Base-by-base conservation (phyloP, 345 rosid genomes). In the Linum usitatissimum region DNA sequence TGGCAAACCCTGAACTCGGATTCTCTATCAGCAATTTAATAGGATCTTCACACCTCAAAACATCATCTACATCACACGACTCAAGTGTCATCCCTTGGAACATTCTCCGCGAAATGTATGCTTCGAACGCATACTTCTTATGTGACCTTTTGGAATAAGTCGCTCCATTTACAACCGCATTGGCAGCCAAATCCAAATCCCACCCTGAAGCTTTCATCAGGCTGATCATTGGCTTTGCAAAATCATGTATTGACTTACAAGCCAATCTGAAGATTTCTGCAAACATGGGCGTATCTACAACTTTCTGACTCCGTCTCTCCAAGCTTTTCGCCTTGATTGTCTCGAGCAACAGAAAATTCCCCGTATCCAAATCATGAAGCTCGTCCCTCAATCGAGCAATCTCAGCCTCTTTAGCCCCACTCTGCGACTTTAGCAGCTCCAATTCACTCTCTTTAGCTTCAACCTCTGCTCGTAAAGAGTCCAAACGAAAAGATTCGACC, bases 51-150 rank as follows among this genome's bases (percentile, higher is more conserved):
- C 51, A 72, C 55, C 72, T 73, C 75, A 78, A 61, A 21, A 83
- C 64, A 34, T 72, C 81, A 4, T 74, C 66, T 18, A 81, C 71
- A 61, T 78, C 62, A 20, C 53, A 73, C 0, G 81, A 68, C 9
- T 68, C 45, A 10, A 78, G 70, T n/a, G 76, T 57, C 34, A 73
- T 45, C 20, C 75, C 77, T 30, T 76, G 72, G 59, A 81, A 86
- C 89, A 86, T 81, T 72, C 85, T 77, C 30, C 78, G 40, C 17
- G 76, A 82, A 67, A 86, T 74, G 73, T 72, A 86, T 17, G 89
- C 81, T 67, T 83, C 89, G 21, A 86, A 86, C 20, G 81, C 82
- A 69, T 66, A 83, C 79, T 86, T 83, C 75, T 86, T 86, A 64
- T 78, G 76, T 3, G 79, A 73, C 61, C 75, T 81, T 45, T 63